These are phyloP conservation scores for Zymoseptoria passerinii DNA, from an alignment of 2,329 filamentous ascomycete species.

Conservation along the genomic window DNA sequence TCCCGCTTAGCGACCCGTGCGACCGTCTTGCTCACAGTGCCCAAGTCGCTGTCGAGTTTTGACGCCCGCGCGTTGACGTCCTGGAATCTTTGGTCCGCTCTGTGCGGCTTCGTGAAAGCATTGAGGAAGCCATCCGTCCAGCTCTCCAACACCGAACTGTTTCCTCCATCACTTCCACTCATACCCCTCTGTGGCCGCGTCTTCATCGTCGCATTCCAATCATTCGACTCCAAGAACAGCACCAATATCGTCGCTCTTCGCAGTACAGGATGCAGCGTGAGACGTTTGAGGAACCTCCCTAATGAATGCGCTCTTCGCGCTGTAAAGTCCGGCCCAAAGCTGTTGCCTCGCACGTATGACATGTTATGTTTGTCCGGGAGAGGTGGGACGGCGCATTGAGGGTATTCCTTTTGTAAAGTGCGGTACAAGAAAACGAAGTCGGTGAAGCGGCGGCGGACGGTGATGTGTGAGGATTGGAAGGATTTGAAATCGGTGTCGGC, in stretches of 20 bases:
- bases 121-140: slow-evolving; percentile 96
- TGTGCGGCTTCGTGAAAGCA: slow-evolving; percentile 92
- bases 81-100: slow-evolving; percentile 86
- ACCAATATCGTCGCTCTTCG: slow-evolving; percentile 75
- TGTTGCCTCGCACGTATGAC: slow-evolving; percentile 94
- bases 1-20: slow-evolving; percentile 82
- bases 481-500: slow-evolving; percentile 90
- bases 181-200: slow-evolving; percentile 58
- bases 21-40: slow-evolving; percentile 91
- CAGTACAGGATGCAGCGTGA: slow-evolving; percentile 81
- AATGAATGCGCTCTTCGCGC: slow-evolving; percentile 79
- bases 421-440: slow-evolving; percentile 98
- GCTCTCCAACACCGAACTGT: slow-evolving; percentile 77
- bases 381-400: slow-evolving; percentile 85
- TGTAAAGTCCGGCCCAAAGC: slow-evolving; percentile 91
- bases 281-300: slow-evolving; percentile 78
- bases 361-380: slow-evolving; percentile 98
- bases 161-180: slow-evolving; percentile 36
- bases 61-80: slow-evolving; percentile 88
- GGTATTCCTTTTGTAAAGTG: slow-evolving; percentile 76
- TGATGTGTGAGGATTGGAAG: slow-evolving; percentile 73
- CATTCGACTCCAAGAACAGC: slow-evolving; percentile 80
- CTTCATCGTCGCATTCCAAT: slow-evolving; percentile 97
- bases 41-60: slow-evolving; percentile 89
- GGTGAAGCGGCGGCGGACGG: slow-evolving; percentile 84